These are phyloP conservation scores for Eucommia ulmoides DNA, from an alignment of 257 asterid genomes.

Conservation along the genomic window DNA sequence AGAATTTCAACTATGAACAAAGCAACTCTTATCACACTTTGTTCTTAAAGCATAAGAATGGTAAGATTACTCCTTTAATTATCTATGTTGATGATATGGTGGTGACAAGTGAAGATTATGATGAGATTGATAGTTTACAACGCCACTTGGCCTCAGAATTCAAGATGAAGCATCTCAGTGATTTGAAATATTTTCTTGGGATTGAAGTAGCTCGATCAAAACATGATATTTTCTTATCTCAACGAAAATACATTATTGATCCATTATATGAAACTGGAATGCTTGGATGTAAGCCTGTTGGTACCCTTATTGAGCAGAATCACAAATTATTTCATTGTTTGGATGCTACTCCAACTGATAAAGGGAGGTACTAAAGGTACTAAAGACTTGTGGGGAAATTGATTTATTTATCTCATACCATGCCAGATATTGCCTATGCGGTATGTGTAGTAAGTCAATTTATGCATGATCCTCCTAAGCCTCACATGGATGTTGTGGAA, in stretches of 20 bases:
- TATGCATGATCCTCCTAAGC: background rate
- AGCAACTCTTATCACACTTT: background rate
- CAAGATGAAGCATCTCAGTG: background rate
- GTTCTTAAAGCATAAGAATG: background rate
- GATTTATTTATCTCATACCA: background rate
- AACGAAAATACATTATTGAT: background rate
- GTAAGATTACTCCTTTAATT: background rate
- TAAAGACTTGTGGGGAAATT: background rate
- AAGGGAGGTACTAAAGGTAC: background rate
- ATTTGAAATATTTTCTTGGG: background rate
- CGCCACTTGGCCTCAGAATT: background rate
- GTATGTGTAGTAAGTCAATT: background rate
- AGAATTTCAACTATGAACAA: background rate
- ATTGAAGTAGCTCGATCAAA: background rate
- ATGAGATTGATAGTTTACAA: background rate
- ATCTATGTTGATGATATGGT: background rate
- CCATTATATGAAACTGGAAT: background rate
- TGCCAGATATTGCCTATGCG: background rate
- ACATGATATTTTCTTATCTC: background rate
- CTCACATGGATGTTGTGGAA: background rate
- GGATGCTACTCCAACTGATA: background rate
- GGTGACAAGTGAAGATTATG: background rate
- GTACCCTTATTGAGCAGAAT: background rate
- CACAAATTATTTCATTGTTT: background rate
- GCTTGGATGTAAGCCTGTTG: background rate